Evolutionary conservation across 768 basidiomycete species (phyloP), one percentile per base, ranked within the genome.

Genomic region (Cubamyces sp.): DNA sequence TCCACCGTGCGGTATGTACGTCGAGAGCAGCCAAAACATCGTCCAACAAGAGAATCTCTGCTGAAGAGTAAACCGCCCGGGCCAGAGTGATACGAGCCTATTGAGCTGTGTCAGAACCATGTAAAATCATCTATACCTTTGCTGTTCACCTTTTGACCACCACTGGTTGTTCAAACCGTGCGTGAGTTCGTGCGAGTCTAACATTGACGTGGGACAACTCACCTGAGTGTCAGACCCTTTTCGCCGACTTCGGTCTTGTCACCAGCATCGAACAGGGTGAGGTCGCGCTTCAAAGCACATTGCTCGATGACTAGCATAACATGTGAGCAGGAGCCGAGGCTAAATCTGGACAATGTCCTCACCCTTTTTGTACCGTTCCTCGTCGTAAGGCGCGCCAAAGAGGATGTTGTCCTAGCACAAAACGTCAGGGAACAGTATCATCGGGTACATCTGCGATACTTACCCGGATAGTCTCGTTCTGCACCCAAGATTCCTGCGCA

Each of bases 401-500:
- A 84, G 58, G 53, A 84, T 82, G 61, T 84, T 84, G 19, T 83
- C 78, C 76, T 77, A 19, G 5, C n/a, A 25, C 5, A n/a, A 47
- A 12, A 5, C 1, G 12, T 25, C 7, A 47, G 8, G 6, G 25
- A 6, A 3, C 11, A 47, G 6, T 3, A 23, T 4, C 5, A n/a
- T 12, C 6, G 25, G 11, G n/a, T 4, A 47, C 3, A 11, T 3
- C 6, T 5, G 14, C 12, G 19, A 25, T 12, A 57, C 75, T 48
- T 50, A 85, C 87, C 69, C 76, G 79, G 54, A 92, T 90, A 0
- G 89, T 91, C 61, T 88, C 89, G 65, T 92, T 93, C 71, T 87
- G 84, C 2, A 93, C 86, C 91, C 91, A 96, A 4, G 89, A 86
- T 70, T 93, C 91, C 71, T 96, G 92, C 3, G 88, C 87, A 6